Conservation (phyloP, 1,284 basidiomycete species). For the Coniferiporia weirii region DNA sequence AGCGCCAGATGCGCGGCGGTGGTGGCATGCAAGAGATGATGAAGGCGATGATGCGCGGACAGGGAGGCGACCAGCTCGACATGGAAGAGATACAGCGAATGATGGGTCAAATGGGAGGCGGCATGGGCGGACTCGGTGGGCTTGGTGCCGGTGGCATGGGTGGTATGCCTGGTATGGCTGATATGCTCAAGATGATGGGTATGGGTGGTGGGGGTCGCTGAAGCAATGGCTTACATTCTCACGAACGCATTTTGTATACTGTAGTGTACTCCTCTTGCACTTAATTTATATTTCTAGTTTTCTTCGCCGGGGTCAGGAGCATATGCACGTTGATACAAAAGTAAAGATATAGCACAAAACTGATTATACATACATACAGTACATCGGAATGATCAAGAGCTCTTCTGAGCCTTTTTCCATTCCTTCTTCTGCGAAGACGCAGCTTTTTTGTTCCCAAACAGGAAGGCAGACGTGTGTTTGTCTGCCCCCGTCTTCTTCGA, state of each 20-base stretch:
- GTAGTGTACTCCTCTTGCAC: background rate
- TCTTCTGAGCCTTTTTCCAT: slow-evolving; percentile 43
- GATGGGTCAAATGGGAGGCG: slow-evolving; percentile 82
- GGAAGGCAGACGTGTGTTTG: slow-evolving; percentile 71
- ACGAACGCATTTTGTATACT: slow-evolving; percentile 2
- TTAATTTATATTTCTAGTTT: slow-evolving; percentile 10
- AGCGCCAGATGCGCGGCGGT: slow-evolving; percentile 74
- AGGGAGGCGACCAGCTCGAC: slow-evolving; percentile 76
- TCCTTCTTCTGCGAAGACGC: slow-evolving; percentile 66
- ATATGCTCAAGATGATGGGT: slow-evolving; percentile 85
- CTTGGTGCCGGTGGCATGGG: slow-evolving; percentile 40
- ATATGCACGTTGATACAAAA: background rate
- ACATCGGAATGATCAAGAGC: background rate
- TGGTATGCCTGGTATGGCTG: slow-evolving; percentile 61
- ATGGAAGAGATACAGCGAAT: slow-evolving; percentile 91
- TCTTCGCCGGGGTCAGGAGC: too few species aligned
- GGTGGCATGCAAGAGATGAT: slow-evolving; percentile 95
- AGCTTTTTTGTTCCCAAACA: slow-evolving; percentile 70
- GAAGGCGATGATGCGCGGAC: slow-evolving; percentile 92
- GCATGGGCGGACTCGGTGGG: slow-evolving; percentile 54
- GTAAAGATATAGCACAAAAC: background rate
- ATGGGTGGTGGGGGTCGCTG: slow-evolving; percentile 48
- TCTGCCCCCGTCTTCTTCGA: slow-evolving; percentile 75
- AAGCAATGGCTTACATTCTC: slow-evolving; percentile 16
- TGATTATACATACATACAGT: background rate